A percentile compares a stretch with the other conserved stretches of the same genome.
Conservation (phyloP, 2,329 filamentous ascomycete genomes). For the Beauveria rudraprayagi region DNA sequence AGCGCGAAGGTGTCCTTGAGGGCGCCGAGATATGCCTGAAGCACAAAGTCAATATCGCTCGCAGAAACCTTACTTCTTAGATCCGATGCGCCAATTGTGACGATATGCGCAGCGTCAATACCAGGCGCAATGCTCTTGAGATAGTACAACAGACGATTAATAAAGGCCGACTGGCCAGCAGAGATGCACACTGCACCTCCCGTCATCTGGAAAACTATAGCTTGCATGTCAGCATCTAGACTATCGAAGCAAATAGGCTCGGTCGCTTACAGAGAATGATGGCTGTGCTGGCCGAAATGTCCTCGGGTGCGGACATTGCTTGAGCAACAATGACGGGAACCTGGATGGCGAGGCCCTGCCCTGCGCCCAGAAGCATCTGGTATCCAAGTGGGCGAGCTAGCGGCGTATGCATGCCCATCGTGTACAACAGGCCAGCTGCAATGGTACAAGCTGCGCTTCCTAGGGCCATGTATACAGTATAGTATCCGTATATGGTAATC, state of each 20-base stretch:
- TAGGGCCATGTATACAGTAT: neutral
- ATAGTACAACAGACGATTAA: neutral
- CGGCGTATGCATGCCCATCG: neutral
- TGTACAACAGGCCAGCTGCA: neutral
- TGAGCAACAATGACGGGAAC: conserved; percentile 4
- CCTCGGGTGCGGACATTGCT: neutral
- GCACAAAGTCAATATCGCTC: neutral
- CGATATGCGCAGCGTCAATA: neutral
- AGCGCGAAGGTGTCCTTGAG: conserved; percentile 1
- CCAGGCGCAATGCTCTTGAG: neutral
- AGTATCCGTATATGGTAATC: neutral
- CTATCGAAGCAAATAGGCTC: neutral
- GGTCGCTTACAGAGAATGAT: neutral
- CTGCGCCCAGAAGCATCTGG: neutral
- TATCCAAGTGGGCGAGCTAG: neutral
- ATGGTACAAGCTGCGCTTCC: neutral
- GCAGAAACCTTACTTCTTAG: neutral
- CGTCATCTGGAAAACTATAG: conserved; percentile 5
- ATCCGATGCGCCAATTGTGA: neutral
- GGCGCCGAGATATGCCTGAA: neutral
- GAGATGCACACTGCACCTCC: neutral
- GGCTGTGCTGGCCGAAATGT: neutral
- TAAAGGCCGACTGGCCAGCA: neutral
- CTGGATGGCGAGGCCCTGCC: conserved; percentile 1
- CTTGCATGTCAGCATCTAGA: neutral